Evolutionary conservation across 192 early-diverging fungal species (phyloP).

Genomic region (Coemansia sp.): DNA sequence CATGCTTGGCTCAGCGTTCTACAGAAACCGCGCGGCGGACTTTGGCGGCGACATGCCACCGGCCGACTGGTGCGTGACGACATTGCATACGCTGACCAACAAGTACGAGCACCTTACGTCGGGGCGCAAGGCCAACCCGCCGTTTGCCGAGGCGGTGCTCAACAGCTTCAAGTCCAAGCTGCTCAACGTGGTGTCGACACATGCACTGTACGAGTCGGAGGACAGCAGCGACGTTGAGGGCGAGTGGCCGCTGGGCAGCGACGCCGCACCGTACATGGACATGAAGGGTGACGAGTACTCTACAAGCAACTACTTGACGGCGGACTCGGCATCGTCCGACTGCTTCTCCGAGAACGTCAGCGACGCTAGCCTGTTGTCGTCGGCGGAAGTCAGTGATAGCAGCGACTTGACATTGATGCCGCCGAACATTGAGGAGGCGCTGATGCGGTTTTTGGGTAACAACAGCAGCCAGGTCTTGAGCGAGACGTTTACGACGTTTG

Average conservation of each 20-base stretch:
- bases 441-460: slow-evolving; percentile 45
- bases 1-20: slow-evolving; percentile 25
- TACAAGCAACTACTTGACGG: slow-evolving; percentile 30
- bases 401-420: slow-evolving; percentile 16
- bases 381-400: slow-evolving; percentile 2
- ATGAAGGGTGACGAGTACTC: slow-evolving; percentile 6
- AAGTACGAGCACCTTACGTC: slow-evolving; percentile 56
- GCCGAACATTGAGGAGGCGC: slow-evolving; percentile 43
- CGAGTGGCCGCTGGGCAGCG: slow-evolving; percentile 37
- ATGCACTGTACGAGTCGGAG: slow-evolving; percentile 40
- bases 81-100: slow-evolving; percentile 40
- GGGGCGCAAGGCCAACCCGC: slow-evolving; percentile 52
- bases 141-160: slow-evolving; percentile 52
- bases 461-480: slow-evolving; percentile 39
- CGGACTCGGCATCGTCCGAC: slow-evolving; percentile 9
- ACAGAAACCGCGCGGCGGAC: slow-evolving; percentile 11
- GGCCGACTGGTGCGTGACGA: slow-evolving; percentile 51
- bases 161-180: slow-evolving; percentile 59
- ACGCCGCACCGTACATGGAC: slow-evolving; percentile 24
- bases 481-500: slow-evolving; percentile 49
- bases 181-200: slow-evolving; percentile 35
- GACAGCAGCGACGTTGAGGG: slow-evolving; percentile 42
- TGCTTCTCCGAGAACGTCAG: slow-evolving; percentile 18
- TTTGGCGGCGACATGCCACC: slow-evolving; percentile 39
- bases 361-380: slow-evolving; percentile 17